A percentile compares a stretch with the other conserved stretches of the same genome.
phyloP scores from a whole-genome alignment of 345 rosid genomes.

The Lepidium sativum region DNA sequence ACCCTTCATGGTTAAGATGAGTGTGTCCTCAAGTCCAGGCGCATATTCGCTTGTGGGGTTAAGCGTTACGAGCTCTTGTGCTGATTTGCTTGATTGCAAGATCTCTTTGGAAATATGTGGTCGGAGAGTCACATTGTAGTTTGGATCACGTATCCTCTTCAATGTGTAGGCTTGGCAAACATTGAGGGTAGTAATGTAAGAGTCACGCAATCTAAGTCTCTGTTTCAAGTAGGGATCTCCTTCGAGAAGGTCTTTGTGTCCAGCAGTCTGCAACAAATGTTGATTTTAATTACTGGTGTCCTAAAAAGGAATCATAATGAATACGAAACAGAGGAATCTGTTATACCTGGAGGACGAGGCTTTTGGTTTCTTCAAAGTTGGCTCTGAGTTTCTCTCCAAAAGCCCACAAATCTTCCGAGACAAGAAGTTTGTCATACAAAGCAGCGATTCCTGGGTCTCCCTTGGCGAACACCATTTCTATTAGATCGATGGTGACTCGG shows the following conservation, averaged over 20 bases:
- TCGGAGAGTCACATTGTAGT: constrained; percentile 60
- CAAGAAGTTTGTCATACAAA: constrained; percentile 77
- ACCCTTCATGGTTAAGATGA: constrained; percentile 98
- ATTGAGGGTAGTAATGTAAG: constrained; percentile 91
- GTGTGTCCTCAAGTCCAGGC: constrained; percentile 95
- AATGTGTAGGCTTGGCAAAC: constrained; percentile 94
- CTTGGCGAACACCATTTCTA: constrained; percentile 99
- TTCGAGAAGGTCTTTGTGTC: constrained; percentile 91
- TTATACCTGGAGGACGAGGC: constrained; percentile 77
- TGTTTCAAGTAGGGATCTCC: constrained; percentile 95
- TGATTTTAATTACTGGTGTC: background rate
- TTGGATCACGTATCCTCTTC: constrained; percentile 80
- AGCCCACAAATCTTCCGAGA: constrained; percentile 65
- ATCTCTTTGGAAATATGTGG: constrained; percentile 84
- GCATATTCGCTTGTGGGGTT: constrained; percentile 81
- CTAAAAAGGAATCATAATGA: too few relatives aligned
- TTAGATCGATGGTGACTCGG: constrained; percentile 86
- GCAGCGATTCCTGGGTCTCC: constrained; percentile 95
- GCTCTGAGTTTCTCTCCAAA: constrained; percentile 68
- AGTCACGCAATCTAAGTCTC: constrained; percentile 88
- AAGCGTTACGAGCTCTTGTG: constrained; percentile 65
- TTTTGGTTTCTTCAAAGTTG: constrained; percentile 76
- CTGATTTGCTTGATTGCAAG: constrained; percentile 64
- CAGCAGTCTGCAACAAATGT: constrained; percentile 56
- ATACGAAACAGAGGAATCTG: constrained; percentile 15